Evolutionary conservation across 2,329 filamentous ascomycete species (phyloP), one percentile per base, ranked within the genome.

Genomic region (Xylariaceae sp.): DNA sequence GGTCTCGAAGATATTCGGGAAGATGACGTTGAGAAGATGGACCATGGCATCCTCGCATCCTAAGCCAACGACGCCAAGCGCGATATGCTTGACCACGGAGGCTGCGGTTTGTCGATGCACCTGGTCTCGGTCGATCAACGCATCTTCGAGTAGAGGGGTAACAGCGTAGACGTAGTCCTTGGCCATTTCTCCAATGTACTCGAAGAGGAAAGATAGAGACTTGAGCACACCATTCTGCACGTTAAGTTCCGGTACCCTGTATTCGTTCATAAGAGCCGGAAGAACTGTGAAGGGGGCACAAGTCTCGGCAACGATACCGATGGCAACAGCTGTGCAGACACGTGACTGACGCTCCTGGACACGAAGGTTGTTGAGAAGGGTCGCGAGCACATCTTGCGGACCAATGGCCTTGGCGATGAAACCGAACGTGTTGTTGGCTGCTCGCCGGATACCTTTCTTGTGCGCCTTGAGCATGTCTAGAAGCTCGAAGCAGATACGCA

Each of bases 81-180:
- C 94, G 62, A 99, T 91, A 73, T 99, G 94, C 79, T 99, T 99
- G 74, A 99, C 94, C 1, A 97, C 94, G 1, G 88, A 92, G 30
- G 94, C 94, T 1, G 94, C 94, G 1, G 94, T 99, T 75, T 99
- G 94, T 34, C 94, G 87, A 77, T 99, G 94, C 1, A 99, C 94
- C 77, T 99, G 94, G 74, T 99, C 94, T 62, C 94, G 88, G 74
- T 99, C 94, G 75, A 97, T 97, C 62, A 99, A 86, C 2, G 95
- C 94, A 72, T 99, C 94, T 73, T 99, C 94, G 1, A 99, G 86
- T 8, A 99, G 80, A 5, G 94, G 94, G 1, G 92, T 97, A 39
- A 99, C 92, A 15, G 95, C 94, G 71, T 99, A 99, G 72, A 99
- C 94, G 73, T 99, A 99, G 75, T 99, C 94, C 77, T 97, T 99